Conservation (phyloP, 2,329 filamentous ascomycete genomes). For the Acrodontium crateriforme region DNA sequence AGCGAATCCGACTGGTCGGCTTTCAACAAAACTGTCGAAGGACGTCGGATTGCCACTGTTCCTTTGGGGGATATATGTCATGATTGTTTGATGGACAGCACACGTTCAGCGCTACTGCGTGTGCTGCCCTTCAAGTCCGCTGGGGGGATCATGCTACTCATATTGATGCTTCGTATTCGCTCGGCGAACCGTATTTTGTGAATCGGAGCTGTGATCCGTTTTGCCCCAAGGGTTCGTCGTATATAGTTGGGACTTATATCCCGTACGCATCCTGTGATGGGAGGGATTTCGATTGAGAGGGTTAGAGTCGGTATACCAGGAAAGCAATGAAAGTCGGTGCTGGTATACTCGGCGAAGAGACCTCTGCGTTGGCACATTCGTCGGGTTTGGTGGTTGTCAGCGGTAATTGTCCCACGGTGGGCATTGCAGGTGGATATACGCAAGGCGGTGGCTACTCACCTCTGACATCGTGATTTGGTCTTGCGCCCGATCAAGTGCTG, state of each 20-base stretch:
- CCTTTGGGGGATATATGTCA: constrained; percentile 43
- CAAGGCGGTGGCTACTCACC: constrained; percentile 47
- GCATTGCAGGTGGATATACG: constrained; percentile 44
- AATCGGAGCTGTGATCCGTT: background rate
- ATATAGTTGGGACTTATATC: too few relatives aligned
- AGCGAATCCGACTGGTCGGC: constrained; percentile 29
- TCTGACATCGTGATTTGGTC: constrained; percentile 40
- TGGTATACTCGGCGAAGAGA: constrained; percentile 38
- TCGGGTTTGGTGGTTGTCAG: constrained; percentile 39
- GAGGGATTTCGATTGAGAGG: too few relatives aligned
- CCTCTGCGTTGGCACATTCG: constrained; percentile 33
- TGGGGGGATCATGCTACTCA: background rate
- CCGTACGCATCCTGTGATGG: too few relatives aligned
- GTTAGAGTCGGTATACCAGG: constrained; percentile 39
- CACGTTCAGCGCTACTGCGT: constrained; percentile 32
- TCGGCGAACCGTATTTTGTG: background rate
- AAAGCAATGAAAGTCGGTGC: constrained; percentile 41
- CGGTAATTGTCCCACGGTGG: constrained; percentile 42
- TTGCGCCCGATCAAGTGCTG: constrained; percentile 46
- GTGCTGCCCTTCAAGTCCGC: constrained; percentile 23
- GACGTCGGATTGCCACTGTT: constrained; percentile 37
- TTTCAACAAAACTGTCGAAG: constrained; percentile 40
- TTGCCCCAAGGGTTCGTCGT: too few relatives aligned
- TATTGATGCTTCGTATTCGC: background rate
- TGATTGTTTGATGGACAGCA: constrained; percentile 19